Conservation (phyloP, 495 filamentous ascomycete genomes). For the Podospora sp. region DNA sequence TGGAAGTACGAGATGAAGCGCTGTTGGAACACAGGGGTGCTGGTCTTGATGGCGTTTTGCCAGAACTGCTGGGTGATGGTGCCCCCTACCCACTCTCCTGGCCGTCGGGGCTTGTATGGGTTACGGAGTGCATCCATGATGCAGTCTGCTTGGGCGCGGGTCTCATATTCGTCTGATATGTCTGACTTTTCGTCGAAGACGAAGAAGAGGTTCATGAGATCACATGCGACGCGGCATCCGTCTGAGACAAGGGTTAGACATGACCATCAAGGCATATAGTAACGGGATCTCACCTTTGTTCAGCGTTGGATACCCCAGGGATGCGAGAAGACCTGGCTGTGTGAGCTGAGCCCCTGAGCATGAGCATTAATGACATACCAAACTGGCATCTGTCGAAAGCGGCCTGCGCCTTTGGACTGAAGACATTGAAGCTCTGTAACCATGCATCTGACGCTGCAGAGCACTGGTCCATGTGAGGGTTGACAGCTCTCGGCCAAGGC, state of each 20-base stretch:
- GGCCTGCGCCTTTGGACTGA: slow-evolving; percentile 11
- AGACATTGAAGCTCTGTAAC: slow-evolving; percentile 16
- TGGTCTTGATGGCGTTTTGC: slow-evolving; percentile 15
- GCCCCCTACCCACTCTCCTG: slow-evolving; percentile 26
- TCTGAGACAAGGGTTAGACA: not conserved
- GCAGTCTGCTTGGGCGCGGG: slow-evolving; percentile 14
- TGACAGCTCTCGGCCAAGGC: slow-evolving; percentile 16
- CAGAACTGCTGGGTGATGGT: slow-evolving; percentile 26
- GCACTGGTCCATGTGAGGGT: slow-evolving; percentile 13
- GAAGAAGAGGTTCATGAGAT: slow-evolving; percentile 35
- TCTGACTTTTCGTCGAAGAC: slow-evolving; percentile 31
- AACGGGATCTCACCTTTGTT: slow-evolving; percentile 1
- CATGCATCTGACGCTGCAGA: slow-evolving; percentile 8
- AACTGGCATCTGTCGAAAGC: slow-evolving; percentile 11
- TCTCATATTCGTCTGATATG: slow-evolving; percentile 12
- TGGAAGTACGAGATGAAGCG: slow-evolving; percentile 21
- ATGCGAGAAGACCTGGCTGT: slow-evolving; percentile 5
- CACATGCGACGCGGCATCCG: slow-evolving; percentile 19
- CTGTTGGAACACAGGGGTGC: slow-evolving; percentile 16
- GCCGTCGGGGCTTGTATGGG: slow-evolving; percentile 20
- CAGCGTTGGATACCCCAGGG: slow-evolving; percentile 12
- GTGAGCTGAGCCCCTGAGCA: not conserved
- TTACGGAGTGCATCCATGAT: slow-evolving; percentile 30
- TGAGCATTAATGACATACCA: not conserved
- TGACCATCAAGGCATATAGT: not conserved